phyloP scores from a whole-genome alignment of 345 rosid species.

The Eucalyptus grandis region DNA sequence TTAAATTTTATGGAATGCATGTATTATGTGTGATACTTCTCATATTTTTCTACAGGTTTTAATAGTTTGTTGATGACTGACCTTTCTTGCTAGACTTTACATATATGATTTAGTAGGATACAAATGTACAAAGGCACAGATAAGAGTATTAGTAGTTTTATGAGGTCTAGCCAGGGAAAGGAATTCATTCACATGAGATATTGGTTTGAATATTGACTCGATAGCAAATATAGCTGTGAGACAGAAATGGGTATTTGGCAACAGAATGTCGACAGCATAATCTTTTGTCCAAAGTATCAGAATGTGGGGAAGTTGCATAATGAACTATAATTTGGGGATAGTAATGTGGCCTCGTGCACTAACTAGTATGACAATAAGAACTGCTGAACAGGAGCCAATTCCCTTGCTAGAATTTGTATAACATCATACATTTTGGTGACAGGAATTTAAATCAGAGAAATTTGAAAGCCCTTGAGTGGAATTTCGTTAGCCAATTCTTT shows the following conservation, averaged over 20 bases:
- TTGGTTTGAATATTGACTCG: not conserved
- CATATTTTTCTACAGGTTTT: not conserved
- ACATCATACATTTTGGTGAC: not conserved
- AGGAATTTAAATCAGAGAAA: not conserved
- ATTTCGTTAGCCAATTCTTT: not conserved
- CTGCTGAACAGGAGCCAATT: not conserved
- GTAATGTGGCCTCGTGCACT: not conserved
- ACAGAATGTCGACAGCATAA: not conserved
- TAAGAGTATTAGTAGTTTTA: not conserved
- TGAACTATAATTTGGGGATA: not conserved
- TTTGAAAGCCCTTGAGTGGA: not conserved
- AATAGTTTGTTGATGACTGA: not conserved
- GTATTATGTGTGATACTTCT: not conserved
- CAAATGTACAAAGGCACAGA: not conserved
- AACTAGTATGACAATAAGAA: not conserved
- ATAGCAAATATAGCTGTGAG: not conserved
- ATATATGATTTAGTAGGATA: not conserved
- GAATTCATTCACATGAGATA: not conserved
- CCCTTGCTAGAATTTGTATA: not conserved
- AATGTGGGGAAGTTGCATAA: not conserved
- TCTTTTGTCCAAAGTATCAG: not conserved
- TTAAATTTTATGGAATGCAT: not conserved
- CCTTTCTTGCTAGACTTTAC: not conserved
- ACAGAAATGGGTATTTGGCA: not conserved
- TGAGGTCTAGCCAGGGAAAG: not conserved